Evolutionary conservation across 2,329 filamentous ascomycete species (phyloP).

Genomic region (Cadophora gregata): DNA sequence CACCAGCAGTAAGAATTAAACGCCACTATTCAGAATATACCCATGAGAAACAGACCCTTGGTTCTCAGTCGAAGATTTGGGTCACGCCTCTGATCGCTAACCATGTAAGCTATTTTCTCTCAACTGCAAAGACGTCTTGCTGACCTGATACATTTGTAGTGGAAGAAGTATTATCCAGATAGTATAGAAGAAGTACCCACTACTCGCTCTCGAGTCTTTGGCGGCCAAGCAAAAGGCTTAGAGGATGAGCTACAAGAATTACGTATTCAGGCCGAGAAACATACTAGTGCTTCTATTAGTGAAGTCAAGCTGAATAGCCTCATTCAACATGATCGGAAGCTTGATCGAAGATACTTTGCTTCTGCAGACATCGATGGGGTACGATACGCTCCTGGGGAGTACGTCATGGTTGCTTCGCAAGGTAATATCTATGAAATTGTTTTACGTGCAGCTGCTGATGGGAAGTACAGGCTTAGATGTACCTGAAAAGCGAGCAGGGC

Average conservation of each 20-base stretch:
- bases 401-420: background rate
- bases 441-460: no score
- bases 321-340: background rate
- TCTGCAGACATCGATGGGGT: background rate
- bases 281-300: background rate
- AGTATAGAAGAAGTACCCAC: background rate
- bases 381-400: constrained; percentile 3
- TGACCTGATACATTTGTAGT: background rate
- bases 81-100: background rate
- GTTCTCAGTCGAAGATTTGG: background rate
- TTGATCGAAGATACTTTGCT: background rate
- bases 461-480: background rate
- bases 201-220: background rate
- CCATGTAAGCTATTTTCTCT: background rate
- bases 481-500: no score
- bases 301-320: background rate
- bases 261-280: background rate
- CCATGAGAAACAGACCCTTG: background rate
- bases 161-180: constrained; percentile 1
- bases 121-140: background rate
- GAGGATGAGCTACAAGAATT: background rate
- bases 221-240: background rate
- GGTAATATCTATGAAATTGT: background rate
- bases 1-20: background rate
- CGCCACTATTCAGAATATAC: no score